Evolutionary conservation across 345 rosid species (phyloP), one percentile per base, ranked within the genome.

Genomic region (Populus ilicifolia): DNA sequence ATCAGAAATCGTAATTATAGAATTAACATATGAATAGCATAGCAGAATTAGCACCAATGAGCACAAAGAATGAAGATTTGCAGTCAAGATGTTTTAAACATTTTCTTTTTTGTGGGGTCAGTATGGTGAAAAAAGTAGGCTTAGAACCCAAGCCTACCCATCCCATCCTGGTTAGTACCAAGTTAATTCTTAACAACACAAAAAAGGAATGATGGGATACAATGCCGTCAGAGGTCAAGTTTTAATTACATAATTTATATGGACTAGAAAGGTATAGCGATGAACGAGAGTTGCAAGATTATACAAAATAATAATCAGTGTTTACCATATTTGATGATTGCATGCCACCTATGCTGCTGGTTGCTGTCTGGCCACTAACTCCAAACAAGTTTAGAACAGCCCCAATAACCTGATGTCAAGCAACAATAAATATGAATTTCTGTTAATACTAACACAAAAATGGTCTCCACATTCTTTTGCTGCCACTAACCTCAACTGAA

Each of bases 311-410:
- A 43, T 33, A 14, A 27, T 6, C 44, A 25, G 27, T 6, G 62
- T 80, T 59, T 56, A 95, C 98, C 74, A 82, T 54, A 77, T 83
- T 27, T 66, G 94, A 84, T 59, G 88, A 65, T 46, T 86, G 96
- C 12, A 80, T 76, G 75, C 85, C 89, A 83, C 84, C 86, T 70
- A 82, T 69, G 75, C 80, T 85, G 78, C 65, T 79, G 68, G 76
- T 41, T 54, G 77, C 70, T 52, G 83, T 75, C 80, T 89, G 93
- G 67, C 89, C 88, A 17, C 96, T 89, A 66, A 90, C 74, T 65
- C 97, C 98, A 76, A 96, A 82, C 56, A 97, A 90, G 86, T 90
- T 96, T 61, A 96, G 83, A 84, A 92, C 91, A 30, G 93, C 90
- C 65, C 97, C 97, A 82, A 96, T 91, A 79, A 92, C 94, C 99